phyloP scores from a whole-genome alignment of 2,329 filamentous ascomycete genomes.

The Penicillium sp. region DNA sequence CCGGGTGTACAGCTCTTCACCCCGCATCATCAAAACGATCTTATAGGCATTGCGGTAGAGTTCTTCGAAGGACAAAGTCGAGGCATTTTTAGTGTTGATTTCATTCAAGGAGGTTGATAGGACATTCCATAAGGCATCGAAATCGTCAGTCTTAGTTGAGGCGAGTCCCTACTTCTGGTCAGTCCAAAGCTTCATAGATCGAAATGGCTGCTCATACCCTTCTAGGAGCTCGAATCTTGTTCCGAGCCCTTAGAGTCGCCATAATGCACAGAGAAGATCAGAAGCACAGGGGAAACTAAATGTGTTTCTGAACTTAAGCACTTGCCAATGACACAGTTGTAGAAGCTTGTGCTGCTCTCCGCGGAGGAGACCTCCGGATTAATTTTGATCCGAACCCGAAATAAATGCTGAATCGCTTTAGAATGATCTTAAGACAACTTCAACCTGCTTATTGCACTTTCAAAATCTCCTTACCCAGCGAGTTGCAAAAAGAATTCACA shows the following conservation, averaged over 20 bases:
- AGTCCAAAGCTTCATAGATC: constrained; percentile 8
- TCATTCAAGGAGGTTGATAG: constrained; percentile 72
- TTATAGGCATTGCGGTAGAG: constrained; percentile 92
- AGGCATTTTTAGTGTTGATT: constrained; percentile 89
- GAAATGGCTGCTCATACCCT: constrained; percentile 49
- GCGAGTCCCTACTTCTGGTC: constrained; percentile 47
- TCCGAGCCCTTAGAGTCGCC: constrained; percentile 46
- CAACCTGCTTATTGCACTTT: too few relatives aligned
- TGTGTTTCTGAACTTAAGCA: neutral
- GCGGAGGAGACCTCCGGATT: constrained; percentile 19
- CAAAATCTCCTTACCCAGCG: too few relatives aligned
- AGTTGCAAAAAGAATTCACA: too few relatives aligned
- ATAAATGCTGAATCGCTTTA: too few relatives aligned
- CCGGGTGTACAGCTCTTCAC: constrained; percentile 69
- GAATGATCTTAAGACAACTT: too few relatives aligned
- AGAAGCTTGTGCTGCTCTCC: constrained; percentile 12
- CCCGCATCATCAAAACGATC: constrained; percentile 83
- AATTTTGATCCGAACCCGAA: constrained; percentile 11
- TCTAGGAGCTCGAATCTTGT: constrained; percentile 62
- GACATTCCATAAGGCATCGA: constrained; percentile 76
- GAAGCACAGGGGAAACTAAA: neutral
- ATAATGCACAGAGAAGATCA: constrained; percentile 39
- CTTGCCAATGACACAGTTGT: too few relatives aligned
- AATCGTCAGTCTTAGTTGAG: constrained; percentile 61
- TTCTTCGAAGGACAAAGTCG: constrained; percentile 85